A percentile compares a stretch with the other conserved stretches of the same genome.
Evolutionary conservation across 305 asterid genomes (phyloP).

Genomic region (Striga hermonthica): DNA sequence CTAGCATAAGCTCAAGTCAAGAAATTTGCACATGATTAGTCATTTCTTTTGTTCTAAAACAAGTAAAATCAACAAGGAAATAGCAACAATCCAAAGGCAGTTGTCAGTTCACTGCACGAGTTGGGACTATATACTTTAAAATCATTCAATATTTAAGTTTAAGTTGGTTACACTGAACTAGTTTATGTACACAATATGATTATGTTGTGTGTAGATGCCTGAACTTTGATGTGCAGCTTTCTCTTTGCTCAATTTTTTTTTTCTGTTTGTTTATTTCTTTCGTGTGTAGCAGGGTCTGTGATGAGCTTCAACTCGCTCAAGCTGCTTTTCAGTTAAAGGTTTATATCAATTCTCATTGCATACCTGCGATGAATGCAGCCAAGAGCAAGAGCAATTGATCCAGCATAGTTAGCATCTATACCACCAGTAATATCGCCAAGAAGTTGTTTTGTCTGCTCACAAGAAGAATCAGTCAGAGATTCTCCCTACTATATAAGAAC

Average conservation of each 20-base stretch:
- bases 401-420: slow-evolving; percentile 68
- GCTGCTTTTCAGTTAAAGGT: slow-evolving; percentile 21
- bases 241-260: too few species aligned
- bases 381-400: slow-evolving; percentile 90
- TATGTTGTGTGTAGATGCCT: too few species aligned
- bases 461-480: slow-evolving; percentile 33
- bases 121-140: slow-evolving; percentile 1
- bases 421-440: slow-evolving; percentile 65
- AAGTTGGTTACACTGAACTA: slow-evolving; percentile 5
- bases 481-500: slow-evolving; percentile 23
- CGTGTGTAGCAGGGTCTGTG: too few species aligned
- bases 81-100: slow-evolving; percentile 12
- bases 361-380: slow-evolving; percentile 99
- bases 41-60: slow-evolving; percentile 21
- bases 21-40: background rate
- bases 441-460: slow-evolving; percentile 77
- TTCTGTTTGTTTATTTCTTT: too few species aligned
- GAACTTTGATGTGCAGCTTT: too few species aligned
- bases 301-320: slow-evolving; percentile 25
- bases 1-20: slow-evolving; percentile 19
- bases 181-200: background rate
- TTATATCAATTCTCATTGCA: slow-evolving; percentile 31
- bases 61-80: slow-evolving; percentile 17
- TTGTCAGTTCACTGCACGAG: slow-evolving; percentile 27
- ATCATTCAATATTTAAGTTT: background rate